These are phyloP conservation scores for Eragrostis nindensis DNA, from an alignment of 176 grass and related monocot genomes.

Conservation along the genomic window DNA sequence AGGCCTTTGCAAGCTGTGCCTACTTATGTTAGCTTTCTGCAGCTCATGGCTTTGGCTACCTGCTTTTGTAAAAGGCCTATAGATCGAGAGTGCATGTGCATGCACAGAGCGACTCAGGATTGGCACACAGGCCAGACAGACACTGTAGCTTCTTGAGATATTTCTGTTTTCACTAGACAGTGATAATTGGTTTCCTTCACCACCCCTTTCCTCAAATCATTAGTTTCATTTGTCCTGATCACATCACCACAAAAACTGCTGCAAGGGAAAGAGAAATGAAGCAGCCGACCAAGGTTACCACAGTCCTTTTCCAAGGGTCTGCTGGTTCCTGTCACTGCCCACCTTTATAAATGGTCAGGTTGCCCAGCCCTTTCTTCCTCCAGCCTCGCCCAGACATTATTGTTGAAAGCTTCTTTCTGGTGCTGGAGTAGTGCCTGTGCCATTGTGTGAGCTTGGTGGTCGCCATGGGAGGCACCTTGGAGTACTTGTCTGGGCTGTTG, in stretches of 20 bases:
- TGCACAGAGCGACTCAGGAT: conserved; percentile 34
- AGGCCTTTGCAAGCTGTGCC: conserved; percentile 13
- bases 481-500: conserved; percentile 58
- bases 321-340: background rate
- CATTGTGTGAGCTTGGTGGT: background rate
- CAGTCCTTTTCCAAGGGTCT: too few relatives aligned
- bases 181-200: background rate
- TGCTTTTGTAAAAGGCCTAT: background rate
- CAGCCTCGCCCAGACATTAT: background rate
- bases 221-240: conserved; percentile 20
- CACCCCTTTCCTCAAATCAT: conserved; percentile 28
- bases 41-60: conserved; percentile 22
- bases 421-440: background rate
- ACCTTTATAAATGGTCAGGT: background rate
- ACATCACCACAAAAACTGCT: background rate
- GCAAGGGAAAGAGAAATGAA: too few relatives aligned
- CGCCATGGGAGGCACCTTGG: conserved; percentile 52
- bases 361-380: background rate
- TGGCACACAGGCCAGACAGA: background rate
- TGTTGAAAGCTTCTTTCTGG: background rate
- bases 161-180: background rate
- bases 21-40: conserved; percentile 11
- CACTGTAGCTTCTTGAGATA: background rate
- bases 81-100: background rate
- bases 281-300: too few relatives aligned